These are phyloP conservation scores for Alloascoidea hylecoeti DNA, from an alignment of 805 yeast genomes.

Conservation along the genomic window DNA sequence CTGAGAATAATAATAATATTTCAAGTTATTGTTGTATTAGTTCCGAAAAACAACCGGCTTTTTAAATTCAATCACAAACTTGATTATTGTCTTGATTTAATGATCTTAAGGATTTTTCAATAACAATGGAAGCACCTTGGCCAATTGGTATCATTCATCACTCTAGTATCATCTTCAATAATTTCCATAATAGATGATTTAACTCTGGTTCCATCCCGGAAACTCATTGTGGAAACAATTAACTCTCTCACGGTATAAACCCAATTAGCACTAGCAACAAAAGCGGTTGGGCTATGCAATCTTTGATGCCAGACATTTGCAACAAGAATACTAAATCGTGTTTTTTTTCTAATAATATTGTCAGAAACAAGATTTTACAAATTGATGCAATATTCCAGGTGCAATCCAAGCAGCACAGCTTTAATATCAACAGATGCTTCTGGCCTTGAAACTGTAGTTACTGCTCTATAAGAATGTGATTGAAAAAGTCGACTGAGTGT, in stretches of 20 bases:
- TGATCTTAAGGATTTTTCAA: not conserved
- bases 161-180: conserved; percentile 42
- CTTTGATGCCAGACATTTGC: conserved; percentile 90
- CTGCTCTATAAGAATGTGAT: conserved; percentile 33
- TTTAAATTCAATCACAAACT: not conserved
- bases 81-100: not conserved
- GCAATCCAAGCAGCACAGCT: conserved; percentile 90
- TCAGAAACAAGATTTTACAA: conserved; percentile 57
- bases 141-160: conserved; percentile 38
- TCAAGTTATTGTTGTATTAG: not conserved
- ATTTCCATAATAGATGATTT: conserved; percentile 48
- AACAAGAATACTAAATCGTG: conserved; percentile 64
- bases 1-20: not conserved
- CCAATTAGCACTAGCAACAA: conserved; percentile 64
- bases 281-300: conserved; percentile 67
- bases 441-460: conserved; percentile 11
- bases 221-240: conserved; percentile 52
- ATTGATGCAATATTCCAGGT: conserved; percentile 58
- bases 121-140: conserved; percentile 13
- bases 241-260: conserved; percentile 72
- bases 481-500: conserved; percentile 34
- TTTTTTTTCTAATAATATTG: conserved; percentile 53
- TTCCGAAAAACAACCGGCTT: not conserved
- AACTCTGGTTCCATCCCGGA: conserved; percentile 66
- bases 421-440: conserved; percentile 44